Percentiles rank a stretch among this genome's conserved stretches.
Conservation (phyloP, 495 filamentous ascomycete genomes). For the Tuber indicum region DNA sequence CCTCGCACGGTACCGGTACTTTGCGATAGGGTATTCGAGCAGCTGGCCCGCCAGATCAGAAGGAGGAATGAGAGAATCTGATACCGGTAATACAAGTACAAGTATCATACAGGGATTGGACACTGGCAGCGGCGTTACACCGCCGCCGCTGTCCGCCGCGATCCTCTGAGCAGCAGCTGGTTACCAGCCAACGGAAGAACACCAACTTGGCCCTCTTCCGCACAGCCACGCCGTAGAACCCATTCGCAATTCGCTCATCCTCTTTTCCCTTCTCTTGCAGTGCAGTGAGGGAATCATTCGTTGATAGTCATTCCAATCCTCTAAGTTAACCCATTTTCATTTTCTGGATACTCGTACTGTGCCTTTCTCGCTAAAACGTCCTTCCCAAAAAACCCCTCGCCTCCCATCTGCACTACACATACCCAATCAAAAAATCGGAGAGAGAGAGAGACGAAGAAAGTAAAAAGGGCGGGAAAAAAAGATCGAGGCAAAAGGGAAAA, state of each 20-base stretch:
- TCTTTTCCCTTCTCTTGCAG: not conserved
- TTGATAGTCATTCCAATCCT: not conserved
- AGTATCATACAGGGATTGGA: not conserved
- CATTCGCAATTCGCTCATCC: not conserved
- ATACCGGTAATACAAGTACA: not conserved
- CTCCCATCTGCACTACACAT: not conserved
- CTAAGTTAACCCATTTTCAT: not conserved
- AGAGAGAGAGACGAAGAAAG: not conserved
- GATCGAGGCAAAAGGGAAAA: not conserved
- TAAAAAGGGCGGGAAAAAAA: not conserved
- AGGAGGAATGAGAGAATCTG: not conserved
- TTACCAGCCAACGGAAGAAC: not conserved
- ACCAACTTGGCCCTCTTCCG: not conserved
- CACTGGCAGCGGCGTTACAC: not conserved
- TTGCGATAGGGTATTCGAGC: not conserved
- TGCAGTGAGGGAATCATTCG: not conserved
- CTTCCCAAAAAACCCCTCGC: not conserved
- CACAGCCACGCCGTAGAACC: not conserved
- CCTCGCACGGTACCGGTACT: not conserved
- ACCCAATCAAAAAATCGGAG: not conserved
- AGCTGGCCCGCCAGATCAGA: slow-evolving; percentile 18
- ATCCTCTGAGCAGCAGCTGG: slow-evolving; percentile 23
- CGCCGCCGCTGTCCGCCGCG: slow-evolving; percentile 4
- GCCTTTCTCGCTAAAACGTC: not conserved
- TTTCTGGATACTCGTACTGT: not conserved